Evolutionary conservation across 106 monocot genomes (phyloP), one percentile per base, ranked within the genome.

Genomic region (Dendrobium officinale): DNA sequence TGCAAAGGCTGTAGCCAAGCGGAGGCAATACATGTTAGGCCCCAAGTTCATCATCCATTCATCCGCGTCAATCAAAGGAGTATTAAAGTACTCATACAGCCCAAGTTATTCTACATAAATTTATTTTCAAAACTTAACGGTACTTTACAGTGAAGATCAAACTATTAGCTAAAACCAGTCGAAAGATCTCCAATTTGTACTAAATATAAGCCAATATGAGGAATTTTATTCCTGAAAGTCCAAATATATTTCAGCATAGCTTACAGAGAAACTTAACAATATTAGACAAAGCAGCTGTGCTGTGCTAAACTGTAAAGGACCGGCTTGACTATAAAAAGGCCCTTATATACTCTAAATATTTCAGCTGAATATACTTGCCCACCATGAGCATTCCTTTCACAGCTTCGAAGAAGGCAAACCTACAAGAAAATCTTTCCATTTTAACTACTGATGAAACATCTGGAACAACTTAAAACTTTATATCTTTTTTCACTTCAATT

Each of bases 341-440:
- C 43, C 17, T 41, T 19, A 42, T 51, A 11, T 42, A 17, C 16
- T 1, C 9, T 41, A 72, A 72, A 29, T 4, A 29, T 72, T 29
- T 72, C 72, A 73, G 4, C 41, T 41, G 20, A 37, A 33, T 42
- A 40, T 1, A 37, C 33, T 40, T 37, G 9, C 19, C 4, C 43
- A 7, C 43, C 74, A 74, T 42, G 5, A 74, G 6, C 20, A 0
- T 18, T 74, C 31, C 19, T 19, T 73, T 43, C 31, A 75, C 74
- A 75, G 74, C 33, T 42, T 73, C n/a, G 74, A 42, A 44, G 74
- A 42, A 75, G 74, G 10, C 19, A 75, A 44, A 16, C 74, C 74
- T 75, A 42, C 17, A 42, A 73, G 41, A 73, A 73, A 41, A 41
- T 17, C 19, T 18, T 41, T 73, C 4, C 41, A 41, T 42, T 5